A percentile compares a stretch with the other conserved stretches of the same genome.
Evolutionary conservation across 176 grass and related monocot genomes (phyloP).

Genomic region (Themeda triandra): DNA sequence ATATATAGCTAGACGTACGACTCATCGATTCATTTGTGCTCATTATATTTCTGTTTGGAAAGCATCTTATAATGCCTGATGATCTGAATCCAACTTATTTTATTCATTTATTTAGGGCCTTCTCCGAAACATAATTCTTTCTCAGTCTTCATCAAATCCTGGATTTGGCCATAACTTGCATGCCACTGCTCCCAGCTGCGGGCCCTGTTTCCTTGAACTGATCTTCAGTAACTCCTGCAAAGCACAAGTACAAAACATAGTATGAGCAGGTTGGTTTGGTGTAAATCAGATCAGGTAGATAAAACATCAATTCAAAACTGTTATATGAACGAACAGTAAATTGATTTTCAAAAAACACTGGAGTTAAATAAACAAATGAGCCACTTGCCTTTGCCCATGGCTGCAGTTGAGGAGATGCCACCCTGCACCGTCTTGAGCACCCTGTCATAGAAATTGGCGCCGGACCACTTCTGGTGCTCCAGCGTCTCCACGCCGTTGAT

Average conservation of each 20-base stretch:
- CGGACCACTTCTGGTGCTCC: constrained; percentile 95
- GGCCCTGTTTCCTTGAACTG: constrained; percentile 67
- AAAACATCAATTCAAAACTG: not conserved
- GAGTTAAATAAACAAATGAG: not conserved
- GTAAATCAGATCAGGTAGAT: not conserved
- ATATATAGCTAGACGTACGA: not conserved
- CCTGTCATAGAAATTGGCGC: constrained; percentile 83
- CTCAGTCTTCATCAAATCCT: constrained; percentile 47
- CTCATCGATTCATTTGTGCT: not conserved
- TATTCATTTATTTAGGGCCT: constrained; percentile 8
- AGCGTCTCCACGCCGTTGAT: constrained; percentile 83
- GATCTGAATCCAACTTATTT: not conserved
- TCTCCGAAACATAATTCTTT: not conserved
- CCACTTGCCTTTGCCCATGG: constrained; percentile 87
- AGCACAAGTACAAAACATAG: constrained; percentile 5
- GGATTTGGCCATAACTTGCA: constrained; percentile 52
- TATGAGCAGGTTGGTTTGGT: not conserved
- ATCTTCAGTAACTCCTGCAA: constrained; percentile 83
- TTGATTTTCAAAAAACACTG: not conserved
- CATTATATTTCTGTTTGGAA: not conserved
- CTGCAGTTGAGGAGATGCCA: constrained; percentile 83
- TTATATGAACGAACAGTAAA: not conserved
- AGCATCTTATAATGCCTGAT: not conserved
- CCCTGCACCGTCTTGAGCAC: constrained; percentile 95
- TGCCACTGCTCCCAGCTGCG: constrained; percentile 23